Evolutionary conservation across 495 filamentous ascomycete species (phyloP).

Genomic region (Aspergillus egyptiacus): DNA sequence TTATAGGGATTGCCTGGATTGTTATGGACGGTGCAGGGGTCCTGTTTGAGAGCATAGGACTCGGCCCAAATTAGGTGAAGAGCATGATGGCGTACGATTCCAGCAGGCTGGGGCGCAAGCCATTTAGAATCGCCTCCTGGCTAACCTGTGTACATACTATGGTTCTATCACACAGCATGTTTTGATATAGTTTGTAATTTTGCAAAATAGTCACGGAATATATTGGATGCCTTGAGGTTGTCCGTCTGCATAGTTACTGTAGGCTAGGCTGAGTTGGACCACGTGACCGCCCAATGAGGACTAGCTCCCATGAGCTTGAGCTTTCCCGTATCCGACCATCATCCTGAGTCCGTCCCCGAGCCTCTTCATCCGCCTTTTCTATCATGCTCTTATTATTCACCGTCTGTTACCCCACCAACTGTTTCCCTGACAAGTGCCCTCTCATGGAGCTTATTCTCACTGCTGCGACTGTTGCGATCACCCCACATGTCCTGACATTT

Average conservation of each 20-base stretch:
- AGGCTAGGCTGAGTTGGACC: neutral
- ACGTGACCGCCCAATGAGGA: conserved; percentile 1
- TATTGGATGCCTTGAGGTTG: neutral
- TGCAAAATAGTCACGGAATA: neutral
- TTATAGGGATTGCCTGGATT: conserved; percentile 66
- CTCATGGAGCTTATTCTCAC: conserved; percentile 10
- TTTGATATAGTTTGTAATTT: neutral
- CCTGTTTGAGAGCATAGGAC: conserved; percentile 58
- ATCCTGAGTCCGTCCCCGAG: neutral
- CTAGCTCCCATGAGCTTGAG: neutral
- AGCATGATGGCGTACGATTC: conserved; percentile 8
- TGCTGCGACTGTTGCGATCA: conserved; percentile 11
- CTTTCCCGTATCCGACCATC: neutral
- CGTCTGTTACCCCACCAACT: neutral
- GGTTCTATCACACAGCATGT: conserved; percentile 3
- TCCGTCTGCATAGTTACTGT: neutral
- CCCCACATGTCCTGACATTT: conserved; percentile 3
- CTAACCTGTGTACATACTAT: conserved; percentile 17
- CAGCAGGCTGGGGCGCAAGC: conserved; percentile 14
- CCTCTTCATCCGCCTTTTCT: neutral
- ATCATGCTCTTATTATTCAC: neutral
- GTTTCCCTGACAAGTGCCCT: neutral
- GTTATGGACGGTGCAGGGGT: conserved; percentile 63
- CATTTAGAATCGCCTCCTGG: conserved; percentile 13
- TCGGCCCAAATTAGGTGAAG: conserved; percentile 31